A percentile compares a stretch with the other conserved stretches of the same genome.
Conservation (phyloP, 495 filamentous ascomycete genomes). For the Penicillium paxilli region DNA sequence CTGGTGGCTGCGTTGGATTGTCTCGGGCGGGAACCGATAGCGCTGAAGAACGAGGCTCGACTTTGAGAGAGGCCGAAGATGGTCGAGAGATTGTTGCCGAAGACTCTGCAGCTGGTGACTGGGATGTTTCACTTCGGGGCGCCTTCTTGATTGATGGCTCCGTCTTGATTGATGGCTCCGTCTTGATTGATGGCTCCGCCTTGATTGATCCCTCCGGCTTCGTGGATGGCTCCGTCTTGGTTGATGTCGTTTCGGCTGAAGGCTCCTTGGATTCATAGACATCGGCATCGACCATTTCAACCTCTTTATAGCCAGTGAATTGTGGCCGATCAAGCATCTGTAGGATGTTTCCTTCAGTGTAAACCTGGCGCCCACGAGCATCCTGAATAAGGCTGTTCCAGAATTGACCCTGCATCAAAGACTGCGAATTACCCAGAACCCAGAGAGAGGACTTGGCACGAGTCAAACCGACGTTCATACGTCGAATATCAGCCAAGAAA, state of each 20-base stretch:
- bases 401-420: constrained; percentile 81
- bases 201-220: too few relatives aligned
- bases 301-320: constrained; percentile 44
- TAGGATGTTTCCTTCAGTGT: constrained; percentile 69
- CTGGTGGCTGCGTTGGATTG: constrained; percentile 24
- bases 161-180: too few relatives aligned
- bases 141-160: too few relatives aligned
- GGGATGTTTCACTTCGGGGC: constrained; percentile 1
- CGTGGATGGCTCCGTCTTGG: too few relatives aligned
- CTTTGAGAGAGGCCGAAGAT: constrained; percentile 23
- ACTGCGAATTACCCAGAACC: constrained; percentile 88
- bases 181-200: too few relatives aligned
- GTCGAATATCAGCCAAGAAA: constrained; percentile 95
- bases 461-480: constrained; percentile 99
- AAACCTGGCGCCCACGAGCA: constrained; percentile 70
- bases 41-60: constrained; percentile 26
- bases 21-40: constrained; percentile 26
- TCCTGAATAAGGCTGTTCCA: constrained; percentile 85
- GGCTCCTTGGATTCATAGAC: background rate
- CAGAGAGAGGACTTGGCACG: constrained; percentile 94
- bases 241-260: background rate
- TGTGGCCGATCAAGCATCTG: constrained; percentile 51
- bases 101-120: constrained; percentile 7
- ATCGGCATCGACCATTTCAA: constrained; percentile 48
- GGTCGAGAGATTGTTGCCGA: constrained; percentile 25